A percentile compares a stretch with the other conserved stretches of the same genome.
Conservation (phyloP, 495 filamentous ascomycete species). For the Daldinia vernicosa region DNA sequence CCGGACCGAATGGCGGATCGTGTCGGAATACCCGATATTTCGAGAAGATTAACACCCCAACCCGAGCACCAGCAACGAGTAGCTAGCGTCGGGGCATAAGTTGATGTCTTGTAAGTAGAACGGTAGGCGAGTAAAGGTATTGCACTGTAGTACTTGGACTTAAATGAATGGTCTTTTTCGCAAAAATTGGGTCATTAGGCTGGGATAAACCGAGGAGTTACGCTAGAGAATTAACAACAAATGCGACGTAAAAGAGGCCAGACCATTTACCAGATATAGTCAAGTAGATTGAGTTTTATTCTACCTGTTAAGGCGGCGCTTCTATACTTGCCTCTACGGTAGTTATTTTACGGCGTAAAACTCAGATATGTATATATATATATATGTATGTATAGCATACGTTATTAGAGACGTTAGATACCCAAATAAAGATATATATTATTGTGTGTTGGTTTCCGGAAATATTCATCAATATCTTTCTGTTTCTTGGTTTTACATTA, state of each 20-base stretch:
- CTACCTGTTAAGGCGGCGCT: constrained; percentile 8
- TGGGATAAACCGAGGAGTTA: constrained; percentile 14
- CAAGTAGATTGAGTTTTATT: constrained; percentile 18
- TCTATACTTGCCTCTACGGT: not conserved
- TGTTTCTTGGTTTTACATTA: not conserved
- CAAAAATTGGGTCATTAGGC: constrained; percentile 9
- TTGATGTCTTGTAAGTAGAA: not conserved
- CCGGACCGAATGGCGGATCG: constrained; percentile 76
- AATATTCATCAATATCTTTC: not conserved
- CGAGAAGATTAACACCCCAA: constrained; percentile 52
- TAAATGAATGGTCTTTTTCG: constrained; percentile 8
- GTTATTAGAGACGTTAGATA: constrained; percentile 29
- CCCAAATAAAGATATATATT: constrained; percentile 31
- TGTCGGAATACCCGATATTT: constrained; percentile 63
- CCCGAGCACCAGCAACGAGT: constrained; percentile 50
- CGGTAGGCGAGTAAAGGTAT: constrained; percentile 12
- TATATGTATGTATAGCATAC: constrained; percentile 3
- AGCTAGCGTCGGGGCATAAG: constrained; percentile 44
- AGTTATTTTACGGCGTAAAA: not conserved
- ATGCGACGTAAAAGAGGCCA: constrained; percentile 13
- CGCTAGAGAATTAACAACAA: constrained; percentile 12
- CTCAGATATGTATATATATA: constrained; percentile 4
- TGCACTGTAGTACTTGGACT: constrained; percentile 4
- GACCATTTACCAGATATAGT: constrained; percentile 5
- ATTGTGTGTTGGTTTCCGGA: not conserved